phyloP scores from a whole-genome alignment of 768 basidiomycete genomes.

The Xerocomellus chrysenteron region DNA sequence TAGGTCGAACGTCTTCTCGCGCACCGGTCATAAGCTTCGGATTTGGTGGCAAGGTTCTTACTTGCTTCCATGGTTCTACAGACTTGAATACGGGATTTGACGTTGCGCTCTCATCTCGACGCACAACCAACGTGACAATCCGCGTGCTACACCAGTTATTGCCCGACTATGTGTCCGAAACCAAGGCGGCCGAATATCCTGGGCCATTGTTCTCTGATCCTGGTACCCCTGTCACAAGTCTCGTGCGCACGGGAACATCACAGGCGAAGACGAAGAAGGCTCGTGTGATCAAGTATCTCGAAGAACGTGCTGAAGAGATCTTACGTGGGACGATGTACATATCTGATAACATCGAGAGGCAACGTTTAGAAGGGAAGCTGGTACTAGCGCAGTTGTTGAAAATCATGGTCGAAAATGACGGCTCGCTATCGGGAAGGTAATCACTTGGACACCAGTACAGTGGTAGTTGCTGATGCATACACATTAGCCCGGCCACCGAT shows the following conservation, averaged over 20 bases:
- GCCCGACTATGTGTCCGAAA: slow-evolving; percentile 60
- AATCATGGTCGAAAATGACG: slow-evolving; percentile 87
- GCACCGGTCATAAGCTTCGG: slow-evolving; percentile 88
- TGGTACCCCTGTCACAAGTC: slow-evolving; percentile 57
- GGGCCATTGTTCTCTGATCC: slow-evolving; percentile 86
- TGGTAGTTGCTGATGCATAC: slow-evolving; percentile 17
- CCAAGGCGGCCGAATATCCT: slow-evolving; percentile 63
- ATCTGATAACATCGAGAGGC: slow-evolving; percentile 48
- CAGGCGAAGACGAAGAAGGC: slow-evolving; percentile 84
- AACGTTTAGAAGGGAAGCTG: slow-evolving; percentile 73
- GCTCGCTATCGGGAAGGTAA: slow-evolving; percentile 82
- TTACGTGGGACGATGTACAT: slow-evolving; percentile 75
- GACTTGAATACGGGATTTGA: slow-evolving; percentile 73
- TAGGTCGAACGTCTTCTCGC: slow-evolving; percentile 68
- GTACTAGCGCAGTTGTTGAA: slow-evolving; percentile 71
- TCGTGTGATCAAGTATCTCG: slow-evolving; percentile 73
- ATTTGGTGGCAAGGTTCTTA: slow-evolving; percentile 87
- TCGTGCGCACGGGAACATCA: slow-evolving; percentile 62
- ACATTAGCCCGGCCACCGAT: slow-evolving; percentile 61
- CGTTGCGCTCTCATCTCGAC: slow-evolving; percentile 69
- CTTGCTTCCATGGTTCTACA: slow-evolving; percentile 78
- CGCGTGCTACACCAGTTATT: slow-evolving; percentile 67
- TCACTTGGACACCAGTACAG: neutral
- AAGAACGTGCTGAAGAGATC: slow-evolving; percentile 73
- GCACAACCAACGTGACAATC: slow-evolving; percentile 67